These are phyloP conservation scores for Bipolaris cookei DNA, from an alignment of 2,329 filamentous ascomycete species.

Conservation along the genomic window DNA sequence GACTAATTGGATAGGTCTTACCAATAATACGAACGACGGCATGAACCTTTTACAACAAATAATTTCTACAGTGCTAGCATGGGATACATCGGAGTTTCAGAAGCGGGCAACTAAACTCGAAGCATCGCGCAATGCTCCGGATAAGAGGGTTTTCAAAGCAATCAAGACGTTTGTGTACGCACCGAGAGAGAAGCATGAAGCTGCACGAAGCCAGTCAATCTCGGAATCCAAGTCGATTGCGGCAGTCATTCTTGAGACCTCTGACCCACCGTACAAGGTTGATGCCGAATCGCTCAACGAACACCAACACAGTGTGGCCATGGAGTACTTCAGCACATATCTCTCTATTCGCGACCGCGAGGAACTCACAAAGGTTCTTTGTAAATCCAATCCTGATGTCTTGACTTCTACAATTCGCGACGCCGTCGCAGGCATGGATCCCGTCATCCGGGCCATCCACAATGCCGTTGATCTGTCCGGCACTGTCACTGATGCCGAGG, in stretches of 20 bases:
- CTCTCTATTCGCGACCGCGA: conserved; percentile 77
- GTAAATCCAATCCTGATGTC: conserved; percentile 71
- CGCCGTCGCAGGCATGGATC: conserved; percentile 71
- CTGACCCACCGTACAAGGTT: conserved; percentile 50
- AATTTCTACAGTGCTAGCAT: conserved; percentile 73
- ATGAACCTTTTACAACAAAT: conserved; percentile 83
- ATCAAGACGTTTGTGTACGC: conserved; percentile 65
- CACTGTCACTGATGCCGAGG: conserved; percentile 70
- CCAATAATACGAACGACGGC: conserved; percentile 73
- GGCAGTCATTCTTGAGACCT: conserved; percentile 65
- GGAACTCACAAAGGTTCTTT: conserved; percentile 70
- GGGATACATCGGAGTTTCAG: conserved; percentile 74
- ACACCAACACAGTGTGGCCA: conserved; percentile 66
- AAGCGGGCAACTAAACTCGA: conserved; percentile 70
- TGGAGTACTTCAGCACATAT: conserved; percentile 74
- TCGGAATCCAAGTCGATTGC: conserved; percentile 67
- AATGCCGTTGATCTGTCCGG: conserved; percentile 73
- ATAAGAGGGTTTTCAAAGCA: conserved; percentile 66
- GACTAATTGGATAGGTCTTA: conserved; percentile 80
- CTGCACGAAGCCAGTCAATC: conserved; percentile 63
- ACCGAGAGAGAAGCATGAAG: conserved; percentile 63
- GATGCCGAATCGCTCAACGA: conserved; percentile 59
- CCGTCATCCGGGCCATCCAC: conserved; percentile 75
- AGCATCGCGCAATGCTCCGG: conserved; percentile 63
- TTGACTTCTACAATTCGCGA: conserved; percentile 73